Conservation (phyloP, 2,329 filamentous ascomycete genomes). For the Erysiphe pisi region DNA sequence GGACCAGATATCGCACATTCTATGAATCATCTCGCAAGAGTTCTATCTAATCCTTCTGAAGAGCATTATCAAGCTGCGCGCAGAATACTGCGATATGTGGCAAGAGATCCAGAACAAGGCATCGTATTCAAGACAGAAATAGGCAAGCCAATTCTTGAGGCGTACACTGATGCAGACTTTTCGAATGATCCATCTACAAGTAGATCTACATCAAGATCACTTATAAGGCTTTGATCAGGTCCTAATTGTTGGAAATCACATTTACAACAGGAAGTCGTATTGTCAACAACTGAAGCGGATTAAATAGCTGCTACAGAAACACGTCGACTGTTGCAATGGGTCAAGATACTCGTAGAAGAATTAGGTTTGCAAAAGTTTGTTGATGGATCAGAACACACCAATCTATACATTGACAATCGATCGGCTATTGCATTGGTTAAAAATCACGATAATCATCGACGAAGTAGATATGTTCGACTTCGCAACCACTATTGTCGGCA, state of each 20-base stretch:
- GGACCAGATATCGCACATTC: neutral
- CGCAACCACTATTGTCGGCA: neutral
- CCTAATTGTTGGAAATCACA: neutral
- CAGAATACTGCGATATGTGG: neutral
- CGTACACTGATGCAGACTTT: conserved; percentile 9
- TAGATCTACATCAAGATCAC: neutral
- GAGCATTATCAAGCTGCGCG: neutral
- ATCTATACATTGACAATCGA: neutral
- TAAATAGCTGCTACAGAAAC: neutral
- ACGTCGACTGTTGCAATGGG: neutral
- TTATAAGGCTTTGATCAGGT: neutral
- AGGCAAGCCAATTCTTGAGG: neutral
- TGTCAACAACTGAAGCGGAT: neutral
- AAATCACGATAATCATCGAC: neutral
- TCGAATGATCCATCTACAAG: neutral
- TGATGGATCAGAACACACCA: neutral
- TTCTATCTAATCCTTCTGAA: neutral
- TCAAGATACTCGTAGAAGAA: neutral
- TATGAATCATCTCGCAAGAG: neutral
- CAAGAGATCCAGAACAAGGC: neutral
- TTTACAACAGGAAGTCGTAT: neutral
- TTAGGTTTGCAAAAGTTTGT: neutral
- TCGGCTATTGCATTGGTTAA: neutral
- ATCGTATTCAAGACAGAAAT: neutral
- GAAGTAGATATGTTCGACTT: no score